Base-by-base conservation (phyloP, 2,329 filamentous ascomycete genomes). In the Monilinia vaccinii-corymbosi region DNA sequence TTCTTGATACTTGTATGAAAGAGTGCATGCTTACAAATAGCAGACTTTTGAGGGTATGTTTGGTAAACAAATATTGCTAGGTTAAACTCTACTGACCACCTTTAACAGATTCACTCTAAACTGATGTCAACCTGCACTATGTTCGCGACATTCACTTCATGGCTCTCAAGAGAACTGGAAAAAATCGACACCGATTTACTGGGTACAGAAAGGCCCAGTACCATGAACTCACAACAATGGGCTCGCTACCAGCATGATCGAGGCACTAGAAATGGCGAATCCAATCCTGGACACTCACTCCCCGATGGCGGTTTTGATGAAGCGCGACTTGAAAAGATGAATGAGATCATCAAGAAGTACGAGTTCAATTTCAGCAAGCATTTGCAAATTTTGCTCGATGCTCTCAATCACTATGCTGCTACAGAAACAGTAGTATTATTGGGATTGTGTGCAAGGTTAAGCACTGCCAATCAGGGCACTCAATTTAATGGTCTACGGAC, bases 21-120 rank as follows among this genome's bases (percentile, higher is more conserved):
- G 94, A 97, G 76, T 97, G 94, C 77, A 97, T 97, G 91, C 80
- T 99, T 65, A 99, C 94, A 23, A 97, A 99, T 73, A 91, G 90
- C 71, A 97, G 96, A 76, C 80, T 99, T 8, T 77, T 99, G 7
- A 87, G 91, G 75, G 93, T 96, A 81, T 44, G 64, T 62, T 50
- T 13, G 44, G 44, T 51, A 36, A 11, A 9, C 25, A 21, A n/a
- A 16, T 38, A 32, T 28, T 36, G 28, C 21, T 21, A 8, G 11
- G 23, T 38, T 18, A 18, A 38, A 7, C 18, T 40, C 36, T 47
- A 57, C 56, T 63, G 47, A 56, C 42, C 14, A 25, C 45, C 31
- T 36, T 34, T 8, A 16, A 25, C 63, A 97, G 93, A 95, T 99
- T 71, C 93, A 97, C 76, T 94, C 92, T 61, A 97, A 97, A 73